Conservation (phyloP, 2,329 filamentous ascomycete genomes). For the Onygena corvina region DNA sequence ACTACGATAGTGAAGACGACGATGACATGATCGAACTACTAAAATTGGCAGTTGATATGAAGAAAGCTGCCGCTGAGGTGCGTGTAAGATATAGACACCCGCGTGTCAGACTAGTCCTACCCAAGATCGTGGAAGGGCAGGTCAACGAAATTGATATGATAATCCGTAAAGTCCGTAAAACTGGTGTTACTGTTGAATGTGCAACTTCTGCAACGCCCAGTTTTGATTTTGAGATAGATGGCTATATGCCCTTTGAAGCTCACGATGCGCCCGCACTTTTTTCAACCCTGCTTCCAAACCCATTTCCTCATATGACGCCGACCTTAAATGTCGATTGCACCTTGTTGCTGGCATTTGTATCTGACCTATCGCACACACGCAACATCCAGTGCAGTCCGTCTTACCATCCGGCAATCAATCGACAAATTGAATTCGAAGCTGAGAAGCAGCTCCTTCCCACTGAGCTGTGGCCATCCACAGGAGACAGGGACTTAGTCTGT, state of each 20-base stretch:
- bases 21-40: constrained; percentile 49
- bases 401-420: constrained; percentile 48
- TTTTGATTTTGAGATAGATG: not conserved
- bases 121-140: constrained; percentile 43
- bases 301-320: constrained; percentile 32
- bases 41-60: constrained; percentile 47
- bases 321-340: constrained; percentile 44
- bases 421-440: constrained; percentile 54
- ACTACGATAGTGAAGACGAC: constrained; percentile 35
- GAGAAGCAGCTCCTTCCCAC: constrained; percentile 48
- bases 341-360: constrained; percentile 58
- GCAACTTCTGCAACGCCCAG: constrained; percentile 14
- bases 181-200: constrained; percentile 36
- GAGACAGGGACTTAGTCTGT: constrained; percentile 48
- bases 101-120: constrained; percentile 48
- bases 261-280: constrained; percentile 18
- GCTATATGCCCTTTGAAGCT: not conserved
- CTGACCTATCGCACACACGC: constrained; percentile 55
- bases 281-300: constrained; percentile 29
- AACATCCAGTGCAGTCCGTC: constrained; percentile 36
- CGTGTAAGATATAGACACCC: constrained; percentile 50
- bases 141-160: constrained; percentile 45
- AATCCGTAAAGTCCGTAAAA: constrained; percentile 43
- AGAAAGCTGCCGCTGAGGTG: constrained; percentile 44
- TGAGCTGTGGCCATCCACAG: constrained; percentile 51